Evolutionary conservation across 2,329 filamentous ascomycete species (phyloP), one percentile per base, ranked within the genome.

Genomic region (Remersonia thermophila): DNA sequence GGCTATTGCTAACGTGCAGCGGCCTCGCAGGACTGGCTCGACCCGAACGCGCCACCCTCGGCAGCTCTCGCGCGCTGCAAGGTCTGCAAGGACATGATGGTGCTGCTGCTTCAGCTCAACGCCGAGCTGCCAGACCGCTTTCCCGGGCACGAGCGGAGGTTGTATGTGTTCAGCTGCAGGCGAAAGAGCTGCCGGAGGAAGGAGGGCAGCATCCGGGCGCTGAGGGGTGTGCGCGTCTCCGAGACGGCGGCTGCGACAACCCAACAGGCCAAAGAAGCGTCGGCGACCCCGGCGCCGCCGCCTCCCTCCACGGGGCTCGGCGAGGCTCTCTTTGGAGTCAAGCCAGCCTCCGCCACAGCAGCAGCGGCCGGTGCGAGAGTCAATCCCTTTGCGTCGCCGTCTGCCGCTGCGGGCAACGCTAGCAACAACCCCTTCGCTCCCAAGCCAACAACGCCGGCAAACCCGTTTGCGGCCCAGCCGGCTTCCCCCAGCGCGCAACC

Each of bases 121-220:
- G 87, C 77, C 50, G 86, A 95, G 55, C 69, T 96, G 3, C 87
- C 86, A 11, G 81, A 89, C 37, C 71, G 76, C 33, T 95, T 94
- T 52, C 82, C 86, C 2, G 77, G 79, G 38, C 84, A 96, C 58
- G 85, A 95, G 52, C 71, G 91, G 47, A 75, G 89, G 43, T 56
- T 98, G 13, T 96, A 95, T 53, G 67, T 98, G 10, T 86, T 93
- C 56, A 73, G 73, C 13, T 98, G 91, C 58, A 72, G 77, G 40
- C 71, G 74, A 46, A 83, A 83, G 56, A 66, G 74, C 9, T 98
- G 91, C 55, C 74, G 83, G 50, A 71, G 87, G 44, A 89, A 85
- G 51, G 71, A 79, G 14, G 91, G 91, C 2, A 89, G 82, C 54
- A 70, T 95, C 39, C 73, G 87, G 18, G 82, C 71, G 1, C 54